A percentile compares a stretch with the other conserved stretches of the same genome.
Conservation (phyloP, 179 eudicot species). For the Gypsophila paniculata region DNA sequence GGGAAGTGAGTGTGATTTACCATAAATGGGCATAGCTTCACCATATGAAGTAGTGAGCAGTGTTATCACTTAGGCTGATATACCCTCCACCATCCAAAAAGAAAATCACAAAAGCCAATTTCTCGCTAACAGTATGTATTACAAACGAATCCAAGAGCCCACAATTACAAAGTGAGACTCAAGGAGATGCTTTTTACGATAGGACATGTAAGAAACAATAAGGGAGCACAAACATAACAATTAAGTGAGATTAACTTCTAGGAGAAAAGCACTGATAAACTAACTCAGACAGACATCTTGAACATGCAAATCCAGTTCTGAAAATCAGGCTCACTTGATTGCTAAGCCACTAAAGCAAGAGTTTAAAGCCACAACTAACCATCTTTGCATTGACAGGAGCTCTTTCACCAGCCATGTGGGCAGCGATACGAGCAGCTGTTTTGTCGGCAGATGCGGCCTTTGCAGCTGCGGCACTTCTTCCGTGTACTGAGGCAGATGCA, state of each 20-base stretch:
- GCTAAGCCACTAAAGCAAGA: background rate
- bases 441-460: constrained; percentile 73
- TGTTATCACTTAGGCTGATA: background rate
- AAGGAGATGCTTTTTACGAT: background rate
- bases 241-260: background rate
- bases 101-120: background rate
- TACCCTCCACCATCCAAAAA: background rate
- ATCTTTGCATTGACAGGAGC: constrained; percentile 87
- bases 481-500: constrained; percentile 97
- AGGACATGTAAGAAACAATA: background rate
- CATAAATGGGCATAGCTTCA: background rate
- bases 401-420: constrained; percentile 96
- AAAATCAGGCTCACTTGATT: background rate
- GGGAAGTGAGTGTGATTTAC: background rate
- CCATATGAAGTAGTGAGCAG: background rate
- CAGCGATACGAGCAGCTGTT: constrained; percentile 96
- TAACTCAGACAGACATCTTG: background rate
- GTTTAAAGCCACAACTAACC: constrained; percentile 44
- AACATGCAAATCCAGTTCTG: background rate
- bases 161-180: background rate
- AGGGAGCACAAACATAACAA: constrained; percentile 8
- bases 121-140: too few species aligned
- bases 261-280: background rate
- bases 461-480: constrained; percentile 97
- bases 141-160: background rate